Conservation (phyloP, 2,329 filamentous ascomycete genomes). For the Diaporthe sp. region DNA sequence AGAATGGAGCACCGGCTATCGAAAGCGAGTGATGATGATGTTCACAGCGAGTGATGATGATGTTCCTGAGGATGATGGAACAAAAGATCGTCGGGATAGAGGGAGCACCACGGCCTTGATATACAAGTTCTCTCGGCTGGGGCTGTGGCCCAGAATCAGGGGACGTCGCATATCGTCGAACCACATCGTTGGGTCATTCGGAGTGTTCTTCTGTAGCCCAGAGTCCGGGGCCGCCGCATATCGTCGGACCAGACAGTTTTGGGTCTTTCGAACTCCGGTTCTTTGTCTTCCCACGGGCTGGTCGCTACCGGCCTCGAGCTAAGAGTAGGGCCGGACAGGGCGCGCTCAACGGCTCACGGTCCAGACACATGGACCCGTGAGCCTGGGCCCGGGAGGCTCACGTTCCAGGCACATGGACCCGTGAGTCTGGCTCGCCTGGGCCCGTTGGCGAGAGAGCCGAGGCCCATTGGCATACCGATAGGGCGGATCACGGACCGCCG, state of each 20-base stretch:
- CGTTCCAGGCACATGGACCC: not conserved
- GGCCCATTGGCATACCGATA: not conserved
- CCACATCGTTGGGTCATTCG: not conserved
- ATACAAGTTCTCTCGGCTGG: not conserved
- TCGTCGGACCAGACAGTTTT: not conserved
- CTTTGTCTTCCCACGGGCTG: not conserved
- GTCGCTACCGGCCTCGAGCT: not conserved
- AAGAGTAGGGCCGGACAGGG: not conserved
- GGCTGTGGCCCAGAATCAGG: not conserved
- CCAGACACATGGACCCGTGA: not conserved
- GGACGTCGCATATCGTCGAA: not conserved
- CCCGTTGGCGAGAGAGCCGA: not conserved
- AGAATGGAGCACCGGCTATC: not conserved
- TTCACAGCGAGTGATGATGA: not conserved
- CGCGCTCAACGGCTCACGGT: not conserved
- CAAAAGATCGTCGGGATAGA: too few species aligned
- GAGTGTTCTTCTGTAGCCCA: not conserved
- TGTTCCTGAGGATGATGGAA: not conserved
- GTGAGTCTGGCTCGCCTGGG: not conserved
- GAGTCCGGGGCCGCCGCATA: not conserved
- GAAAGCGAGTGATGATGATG: not conserved
- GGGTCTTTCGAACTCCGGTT: not conserved
- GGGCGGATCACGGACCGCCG: not conserved
- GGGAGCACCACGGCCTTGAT: not conserved
- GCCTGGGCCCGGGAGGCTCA: not conserved